These are phyloP conservation scores for Fusarium sp. DNA, from an alignment of 2,329 filamentous ascomycete species.

Conservation along the genomic window DNA sequence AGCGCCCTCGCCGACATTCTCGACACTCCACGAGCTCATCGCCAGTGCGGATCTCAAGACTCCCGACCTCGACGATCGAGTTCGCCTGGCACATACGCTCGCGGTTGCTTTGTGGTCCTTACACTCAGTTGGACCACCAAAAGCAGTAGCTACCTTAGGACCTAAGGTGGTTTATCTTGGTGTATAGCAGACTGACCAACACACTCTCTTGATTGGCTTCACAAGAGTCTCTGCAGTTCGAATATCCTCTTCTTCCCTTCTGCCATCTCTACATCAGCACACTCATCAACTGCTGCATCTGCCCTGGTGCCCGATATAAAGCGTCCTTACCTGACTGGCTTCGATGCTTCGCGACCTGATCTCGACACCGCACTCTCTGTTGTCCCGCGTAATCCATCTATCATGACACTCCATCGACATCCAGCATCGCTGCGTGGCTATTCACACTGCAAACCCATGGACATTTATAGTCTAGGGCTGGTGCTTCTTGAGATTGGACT, in stretches of 20 bases:
- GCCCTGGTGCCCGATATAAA: slow-evolving; percentile 56
- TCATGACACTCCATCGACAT: slow-evolving; percentile 60
- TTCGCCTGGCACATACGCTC: slow-evolving; percentile 57
- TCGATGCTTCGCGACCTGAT: slow-evolving; percentile 66
- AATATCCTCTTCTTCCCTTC: slow-evolving; percentile 68
- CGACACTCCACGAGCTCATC: slow-evolving; percentile 56
- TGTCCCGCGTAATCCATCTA: slow-evolving; percentile 56
- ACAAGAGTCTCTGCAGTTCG: slow-evolving; percentile 66
- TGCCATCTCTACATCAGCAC: slow-evolving; percentile 50
- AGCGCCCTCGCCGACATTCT: slow-evolving; percentile 52
- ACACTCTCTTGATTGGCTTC: slow-evolving; percentile 67
- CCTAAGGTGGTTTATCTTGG: too few species aligned
- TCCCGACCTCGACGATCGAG: slow-evolving; percentile 58
- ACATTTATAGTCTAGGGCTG: slow-evolving; percentile 65
- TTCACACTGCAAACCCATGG: slow-evolving; percentile 61
- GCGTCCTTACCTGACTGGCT: slow-evolving; percentile 62
- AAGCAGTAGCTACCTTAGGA: too few species aligned
- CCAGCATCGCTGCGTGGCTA: slow-evolving; percentile 56
- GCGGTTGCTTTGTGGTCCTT: slow-evolving; percentile 61
- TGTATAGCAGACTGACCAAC: too few species aligned
- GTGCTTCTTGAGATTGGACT: slow-evolving; percentile 63
- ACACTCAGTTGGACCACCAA: too few species aligned
- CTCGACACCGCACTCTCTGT: slow-evolving; percentile 63
- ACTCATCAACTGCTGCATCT: slow-evolving; percentile 51
- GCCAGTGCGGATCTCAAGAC: slow-evolving; percentile 55